Conservation (phyloP, 106 monocot genomes). For the Dendrobium officinale region DNA sequence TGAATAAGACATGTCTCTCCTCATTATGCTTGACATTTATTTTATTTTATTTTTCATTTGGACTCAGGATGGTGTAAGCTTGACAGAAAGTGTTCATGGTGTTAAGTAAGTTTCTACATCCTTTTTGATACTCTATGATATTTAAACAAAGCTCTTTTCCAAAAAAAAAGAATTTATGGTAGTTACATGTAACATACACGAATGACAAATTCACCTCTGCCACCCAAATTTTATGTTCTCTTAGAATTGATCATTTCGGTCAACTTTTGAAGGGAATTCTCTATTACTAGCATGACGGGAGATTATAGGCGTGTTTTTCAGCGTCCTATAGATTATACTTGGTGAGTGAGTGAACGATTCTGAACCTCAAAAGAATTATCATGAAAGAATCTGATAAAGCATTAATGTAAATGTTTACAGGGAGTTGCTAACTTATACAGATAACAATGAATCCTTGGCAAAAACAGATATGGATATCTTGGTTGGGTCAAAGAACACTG, state of each 20-base stretch:
- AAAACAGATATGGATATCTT: conserved; percentile 75
- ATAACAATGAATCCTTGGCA: conserved; percentile 40
- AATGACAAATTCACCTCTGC: neutral
- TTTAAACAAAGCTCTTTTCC: neutral
- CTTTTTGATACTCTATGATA: neutral
- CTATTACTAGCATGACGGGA: conserved; percentile 79
- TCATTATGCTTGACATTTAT: neutral
- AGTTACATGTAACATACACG: no score
- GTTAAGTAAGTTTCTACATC: conserved; percentile 55
- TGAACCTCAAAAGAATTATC: neutral
- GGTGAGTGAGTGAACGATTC: conserved; percentile 48
- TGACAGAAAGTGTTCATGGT: conserved; percentile 72
- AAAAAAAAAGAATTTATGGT: neutral
- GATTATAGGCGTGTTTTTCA: conserved; percentile 76
- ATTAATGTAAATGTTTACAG: conserved; percentile 28
- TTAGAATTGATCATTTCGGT: neutral
- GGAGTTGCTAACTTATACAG: conserved; percentile 63
- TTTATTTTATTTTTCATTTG: conserved; percentile 11
- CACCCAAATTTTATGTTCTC: neutral
- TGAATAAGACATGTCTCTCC: neutral
- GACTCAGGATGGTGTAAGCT: conserved; percentile 73
- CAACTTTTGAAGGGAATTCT: conserved; percentile 63
- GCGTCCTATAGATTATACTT: conserved; percentile 59
- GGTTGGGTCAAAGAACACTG: conserved; percentile 12
- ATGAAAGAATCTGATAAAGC: neutral